These are phyloP conservation scores for Ceratocystis albifundus DNA, from an alignment of 2,329 filamentous ascomycete genomes.

Conservation along the genomic window DNA sequence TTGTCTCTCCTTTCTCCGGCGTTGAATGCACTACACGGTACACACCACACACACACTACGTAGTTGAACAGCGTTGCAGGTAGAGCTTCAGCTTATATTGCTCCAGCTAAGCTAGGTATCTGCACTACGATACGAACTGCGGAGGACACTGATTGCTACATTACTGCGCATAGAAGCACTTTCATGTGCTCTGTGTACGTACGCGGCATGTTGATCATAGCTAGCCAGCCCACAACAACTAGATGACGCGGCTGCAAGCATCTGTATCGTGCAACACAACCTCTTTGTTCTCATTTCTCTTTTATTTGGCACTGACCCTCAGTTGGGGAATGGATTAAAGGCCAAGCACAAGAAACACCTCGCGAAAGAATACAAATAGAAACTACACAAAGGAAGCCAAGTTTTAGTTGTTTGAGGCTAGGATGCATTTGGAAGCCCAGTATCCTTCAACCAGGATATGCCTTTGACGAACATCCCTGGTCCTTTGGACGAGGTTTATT, in stretches of 20 bases:
- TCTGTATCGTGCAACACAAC: neutral
- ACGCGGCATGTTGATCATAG: neutral
- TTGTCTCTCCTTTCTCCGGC: constrained; percentile 1
- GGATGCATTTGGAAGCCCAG: too few relatives aligned
- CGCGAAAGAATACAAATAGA: neutral
- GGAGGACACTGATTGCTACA: neutral
- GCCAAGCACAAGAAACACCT: neutral
- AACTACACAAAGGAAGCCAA: neutral
- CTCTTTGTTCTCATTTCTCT: neutral
- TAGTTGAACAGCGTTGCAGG: too few relatives aligned
- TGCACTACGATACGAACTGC: neutral
- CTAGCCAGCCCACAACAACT: neutral
- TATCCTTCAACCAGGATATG: too few relatives aligned
- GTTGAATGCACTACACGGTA: neutral
- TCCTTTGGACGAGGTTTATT: too few relatives aligned
- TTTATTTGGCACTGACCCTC: neutral
- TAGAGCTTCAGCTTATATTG: constrained; percentile 5
- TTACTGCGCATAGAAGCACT: neutral
- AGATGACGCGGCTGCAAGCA: neutral
- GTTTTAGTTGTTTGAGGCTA: too few relatives aligned
- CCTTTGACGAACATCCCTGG: too few relatives aligned
- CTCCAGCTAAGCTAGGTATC: neutral
- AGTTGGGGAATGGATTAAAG: neutral
- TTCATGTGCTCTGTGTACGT: neutral
- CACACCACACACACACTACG: neutral